These are phyloP conservation scores for Leccinum sublutescens DNA, from an alignment of 768 basidiomycete species.

Conservation along the genomic window DNA sequence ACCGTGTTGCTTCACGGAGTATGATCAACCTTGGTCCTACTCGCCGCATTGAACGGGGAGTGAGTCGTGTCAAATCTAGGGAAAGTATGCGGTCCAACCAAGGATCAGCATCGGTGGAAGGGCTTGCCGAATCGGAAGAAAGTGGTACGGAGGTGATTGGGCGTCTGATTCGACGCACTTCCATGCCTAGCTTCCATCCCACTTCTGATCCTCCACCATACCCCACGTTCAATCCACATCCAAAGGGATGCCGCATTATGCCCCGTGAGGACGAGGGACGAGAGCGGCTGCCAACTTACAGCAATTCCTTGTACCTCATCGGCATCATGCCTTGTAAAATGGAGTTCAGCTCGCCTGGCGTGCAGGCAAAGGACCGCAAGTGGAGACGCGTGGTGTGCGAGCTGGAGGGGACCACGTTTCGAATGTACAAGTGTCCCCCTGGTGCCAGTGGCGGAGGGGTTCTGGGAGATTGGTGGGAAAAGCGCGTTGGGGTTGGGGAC, in stretches of 20 bases:
- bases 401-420: constrained; percentile 88
- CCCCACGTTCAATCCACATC: constrained; percentile 43
- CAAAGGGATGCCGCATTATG: constrained; percentile 20
- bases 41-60: constrained; percentile 28
- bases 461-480: constrained; percentile 79
- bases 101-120: constrained; percentile 11
- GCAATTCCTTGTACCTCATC: constrained; percentile 76
- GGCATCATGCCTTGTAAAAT: constrained; percentile 87
- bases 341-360: constrained; percentile 85
- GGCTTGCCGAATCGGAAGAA: constrained; percentile 18
- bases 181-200: constrained; percentile 67
- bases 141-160: constrained; percentile 32
- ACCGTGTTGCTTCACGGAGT: constrained; percentile 61
- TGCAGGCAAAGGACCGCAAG: constrained; percentile 86
- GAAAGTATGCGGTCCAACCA: constrained; percentile 12
- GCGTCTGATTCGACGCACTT: constrained; percentile 55
- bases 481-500: constrained; percentile 71
- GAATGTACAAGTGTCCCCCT: constrained; percentile 60
- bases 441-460: constrained; percentile 45
- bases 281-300: constrained; percentile 79
- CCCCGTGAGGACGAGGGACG: constrained; percentile 80
- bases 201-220: constrained; percentile 67
- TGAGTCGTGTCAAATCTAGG: constrained; percentile 17
- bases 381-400: constrained; percentile 90
- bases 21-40: constrained; percentile 53